A percentile compares a stretch with the other conserved stretches of the same genome.
phyloP scores from a whole-genome alignment of 257 asterid genomes.

The Solanum bulbocastanum region DNA sequence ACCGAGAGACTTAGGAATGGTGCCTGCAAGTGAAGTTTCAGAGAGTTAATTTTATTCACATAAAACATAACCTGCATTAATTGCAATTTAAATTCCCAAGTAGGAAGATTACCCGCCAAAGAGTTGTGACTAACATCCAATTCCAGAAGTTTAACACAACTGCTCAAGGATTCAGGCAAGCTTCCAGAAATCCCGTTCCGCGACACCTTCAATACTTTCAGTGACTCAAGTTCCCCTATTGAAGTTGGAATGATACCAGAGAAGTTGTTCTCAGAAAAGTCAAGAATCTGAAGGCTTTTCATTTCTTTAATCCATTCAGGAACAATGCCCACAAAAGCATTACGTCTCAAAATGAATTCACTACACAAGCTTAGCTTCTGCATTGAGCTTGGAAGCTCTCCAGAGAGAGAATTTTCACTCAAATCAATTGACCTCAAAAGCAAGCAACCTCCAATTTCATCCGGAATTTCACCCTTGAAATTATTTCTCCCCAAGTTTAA shows the following conservation, averaged over 20 bases:
- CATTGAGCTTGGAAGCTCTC: slow-evolving; percentile 57
- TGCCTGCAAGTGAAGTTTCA: slow-evolving; percentile 35
- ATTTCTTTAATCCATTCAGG: slow-evolving; percentile 79
- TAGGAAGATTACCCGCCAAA: slow-evolving; percentile 42
- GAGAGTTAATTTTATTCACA: slow-evolving; percentile 3
- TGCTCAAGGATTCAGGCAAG: slow-evolving; percentile 51
- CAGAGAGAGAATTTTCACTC: slow-evolving; percentile 46
- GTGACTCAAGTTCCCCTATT: slow-evolving; percentile 42
- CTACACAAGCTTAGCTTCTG: slow-evolving; percentile 60
- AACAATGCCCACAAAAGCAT: slow-evolving; percentile 38
- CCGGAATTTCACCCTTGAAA: slow-evolving; percentile 54
- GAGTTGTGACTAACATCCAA: slow-evolving; percentile 58
- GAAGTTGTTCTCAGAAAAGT: slow-evolving; percentile 57
- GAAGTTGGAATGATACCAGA: slow-evolving; percentile 53
- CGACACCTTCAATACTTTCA: slow-evolving; percentile 55
- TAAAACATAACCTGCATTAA: slow-evolving; percentile 20
- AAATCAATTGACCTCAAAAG: slow-evolving; percentile 62
- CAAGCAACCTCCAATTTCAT: slow-evolving; percentile 55
- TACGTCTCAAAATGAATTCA: slow-evolving; percentile 29
- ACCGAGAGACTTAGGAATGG: slow-evolving; percentile 40
- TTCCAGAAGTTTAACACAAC: slow-evolving; percentile 39
- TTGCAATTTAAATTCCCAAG: slow-evolving; percentile 51
- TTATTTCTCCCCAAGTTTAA: slow-evolving; percentile 43
- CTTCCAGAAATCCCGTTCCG: slow-evolving; percentile 43
- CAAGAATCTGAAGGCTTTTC: slow-evolving; percentile 56